Evolutionary conservation across 2,329 filamentous ascomycete species (phyloP).

Genomic region (Talaromyces sp.): DNA sequence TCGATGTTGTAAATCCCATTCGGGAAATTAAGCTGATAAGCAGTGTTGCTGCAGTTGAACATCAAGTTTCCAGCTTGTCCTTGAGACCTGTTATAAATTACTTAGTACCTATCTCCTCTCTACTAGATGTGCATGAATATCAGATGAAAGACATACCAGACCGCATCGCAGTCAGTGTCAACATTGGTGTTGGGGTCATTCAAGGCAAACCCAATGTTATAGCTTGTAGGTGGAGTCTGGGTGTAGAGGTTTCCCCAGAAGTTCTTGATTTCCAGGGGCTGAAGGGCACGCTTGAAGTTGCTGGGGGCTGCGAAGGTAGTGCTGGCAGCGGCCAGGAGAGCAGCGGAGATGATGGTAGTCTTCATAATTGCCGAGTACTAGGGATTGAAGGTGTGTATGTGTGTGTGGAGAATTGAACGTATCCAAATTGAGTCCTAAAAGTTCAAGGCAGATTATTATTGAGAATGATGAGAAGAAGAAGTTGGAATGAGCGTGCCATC

Average conservation of each 20-base stretch:
- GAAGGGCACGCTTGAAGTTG: constrained; percentile 8
- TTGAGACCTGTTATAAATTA: constrained; percentile 9
- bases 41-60: constrained; percentile 13
- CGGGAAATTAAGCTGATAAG: constrained; percentile 17
- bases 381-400: not conserved
- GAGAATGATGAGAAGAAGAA: no score
- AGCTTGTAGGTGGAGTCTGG: constrained; percentile 8
- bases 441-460: no score
- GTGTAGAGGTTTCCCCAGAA: constrained; percentile 12
- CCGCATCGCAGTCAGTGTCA: constrained; percentile 10
- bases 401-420: not conserved
- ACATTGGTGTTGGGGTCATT: constrained; percentile 18
- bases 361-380: constrained; percentile 17
- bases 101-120: not conserved
- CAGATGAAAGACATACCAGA: constrained; percentile 13
- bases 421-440: not conserved
- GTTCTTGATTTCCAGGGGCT: constrained; percentile 12
- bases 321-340: constrained; percentile 12
- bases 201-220: constrained; percentile 9
- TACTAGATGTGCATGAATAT: not conserved
- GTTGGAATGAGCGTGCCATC: no score
- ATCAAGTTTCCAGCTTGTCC: constrained; percentile 9
- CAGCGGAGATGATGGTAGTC: constrained; percentile 4
- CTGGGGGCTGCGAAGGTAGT: constrained; percentile 13
- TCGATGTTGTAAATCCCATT: constrained; percentile 21